phyloP scores from a whole-genome alignment of 805 yeast species.

The Myxozyma vanderwaltii region DNA sequence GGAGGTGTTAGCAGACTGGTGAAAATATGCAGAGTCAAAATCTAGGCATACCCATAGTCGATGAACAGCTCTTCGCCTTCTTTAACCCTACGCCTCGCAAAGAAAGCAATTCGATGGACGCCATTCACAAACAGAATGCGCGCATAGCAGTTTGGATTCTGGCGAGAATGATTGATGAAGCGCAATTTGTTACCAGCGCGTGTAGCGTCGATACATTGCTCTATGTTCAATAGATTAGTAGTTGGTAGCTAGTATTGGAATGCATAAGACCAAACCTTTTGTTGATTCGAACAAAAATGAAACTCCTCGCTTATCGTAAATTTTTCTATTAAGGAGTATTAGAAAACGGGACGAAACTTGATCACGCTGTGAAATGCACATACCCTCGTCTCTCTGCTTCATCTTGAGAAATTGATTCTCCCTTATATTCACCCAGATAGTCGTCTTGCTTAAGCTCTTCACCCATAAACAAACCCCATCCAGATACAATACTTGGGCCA shows the following conservation, averaged over 20 bases:
- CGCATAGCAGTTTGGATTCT: slow-evolving; percentile 30
- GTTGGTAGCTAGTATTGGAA: neutral
- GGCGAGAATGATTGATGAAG: slow-evolving; percentile 31
- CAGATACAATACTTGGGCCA: slow-evolving; percentile 27
- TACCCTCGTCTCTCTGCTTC: slow-evolving; percentile 34
- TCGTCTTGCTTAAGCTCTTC: slow-evolving; percentile 31
- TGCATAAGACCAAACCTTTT: slow-evolving; percentile 10
- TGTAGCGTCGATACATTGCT: slow-evolving; percentile 31
- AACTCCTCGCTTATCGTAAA: slow-evolving; percentile 32
- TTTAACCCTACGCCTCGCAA: slow-evolving; percentile 23
- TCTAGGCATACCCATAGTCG: slow-evolving; percentile 25
- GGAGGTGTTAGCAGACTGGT: neutral
- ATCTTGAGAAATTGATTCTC: slow-evolving; percentile 31
- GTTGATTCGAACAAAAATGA: slow-evolving; percentile 30
- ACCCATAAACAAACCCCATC: slow-evolving; percentile 32
- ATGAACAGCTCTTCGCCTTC: slow-evolving; percentile 33
- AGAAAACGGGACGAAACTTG: neutral
- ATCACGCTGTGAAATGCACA: neutral
- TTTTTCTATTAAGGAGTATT: slow-evolving; percentile 11
- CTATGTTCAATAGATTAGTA: slow-evolving; percentile 5
- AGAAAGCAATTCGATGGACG: slow-evolving; percentile 30
- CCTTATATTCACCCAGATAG: slow-evolving; percentile 30
- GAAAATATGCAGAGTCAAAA: neutral
- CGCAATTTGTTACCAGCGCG: slow-evolving; percentile 31
- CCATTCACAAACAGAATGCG: slow-evolving; percentile 31